A percentile compares a stretch with the other conserved stretches of the same genome.
Conservation (phyloP, 208 protist species). For the Herpetomonas tarakana region DNA sequence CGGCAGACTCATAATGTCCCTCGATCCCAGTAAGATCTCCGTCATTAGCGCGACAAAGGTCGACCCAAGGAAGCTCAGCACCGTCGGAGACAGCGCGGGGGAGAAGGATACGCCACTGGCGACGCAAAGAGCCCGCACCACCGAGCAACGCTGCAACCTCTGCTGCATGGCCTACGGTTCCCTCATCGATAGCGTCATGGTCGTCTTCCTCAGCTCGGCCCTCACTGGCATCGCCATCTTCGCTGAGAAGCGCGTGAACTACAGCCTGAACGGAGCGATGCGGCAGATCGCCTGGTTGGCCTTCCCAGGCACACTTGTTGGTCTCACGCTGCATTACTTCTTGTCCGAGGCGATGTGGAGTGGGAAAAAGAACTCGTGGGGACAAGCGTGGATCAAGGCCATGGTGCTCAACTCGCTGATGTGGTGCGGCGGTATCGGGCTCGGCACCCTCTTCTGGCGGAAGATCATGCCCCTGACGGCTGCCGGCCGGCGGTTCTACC, state of each 20-base stretch:
- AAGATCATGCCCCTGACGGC: conserved; percentile 44
- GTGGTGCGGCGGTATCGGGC: conserved; percentile 52
- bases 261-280: conserved; percentile 74
- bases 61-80: conserved; percentile 46
- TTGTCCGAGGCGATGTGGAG: conserved; percentile 87
- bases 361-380: conserved; percentile 70
- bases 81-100: conserved; percentile 36
- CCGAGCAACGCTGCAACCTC: conserved; percentile 57
- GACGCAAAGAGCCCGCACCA: conserved; percentile 14
- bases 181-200: conserved; percentile 46
- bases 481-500: conserved; percentile 59
- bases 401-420: conserved; percentile 56
- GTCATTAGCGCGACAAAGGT: conserved; percentile 77
- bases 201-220: conserved; percentile 39
- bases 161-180: conserved; percentile 78
- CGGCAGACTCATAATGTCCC: too few relatives aligned
- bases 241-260: conserved; percentile 67
- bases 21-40: conserved; percentile 75
- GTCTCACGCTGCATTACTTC: conserved; percentile 78
- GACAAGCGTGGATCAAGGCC: conserved; percentile 86
- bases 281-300: conserved; percentile 71
- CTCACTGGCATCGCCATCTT: conserved; percentile 52
- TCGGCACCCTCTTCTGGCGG: conserved; percentile 64
- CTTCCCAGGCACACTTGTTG: conserved; percentile 60
- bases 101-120: conserved; percentile 22